phyloP scores from a whole-genome alignment of 163 green algal species.

The Scenedesmus sp. region DNA sequence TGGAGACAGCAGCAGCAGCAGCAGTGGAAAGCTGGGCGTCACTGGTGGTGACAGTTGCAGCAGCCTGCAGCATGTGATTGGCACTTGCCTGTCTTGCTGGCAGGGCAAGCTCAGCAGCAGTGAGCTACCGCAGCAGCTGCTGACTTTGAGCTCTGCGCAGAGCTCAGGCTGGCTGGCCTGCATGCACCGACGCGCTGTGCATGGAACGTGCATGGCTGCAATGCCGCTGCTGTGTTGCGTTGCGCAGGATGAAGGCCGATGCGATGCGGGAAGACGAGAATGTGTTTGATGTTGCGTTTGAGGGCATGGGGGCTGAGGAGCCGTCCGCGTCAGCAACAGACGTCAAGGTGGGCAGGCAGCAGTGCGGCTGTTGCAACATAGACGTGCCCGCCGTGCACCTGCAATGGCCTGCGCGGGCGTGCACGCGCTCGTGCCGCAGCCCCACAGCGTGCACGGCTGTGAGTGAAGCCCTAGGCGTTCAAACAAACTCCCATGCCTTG shows the following conservation, averaged over 20 bases:
- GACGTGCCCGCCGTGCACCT: background rate
- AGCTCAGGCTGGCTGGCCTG: background rate
- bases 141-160: background rate
- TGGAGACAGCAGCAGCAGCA: background rate
- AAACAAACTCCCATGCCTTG: too few species aligned
- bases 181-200: background rate
- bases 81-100: background rate
- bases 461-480: background rate
- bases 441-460: background rate
- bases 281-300: constrained; percentile 97
- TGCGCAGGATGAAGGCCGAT: constrained; percentile 80
- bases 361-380: background rate
- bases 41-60: background rate
- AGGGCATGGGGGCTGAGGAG: constrained; percentile 78
- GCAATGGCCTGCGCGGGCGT: background rate
- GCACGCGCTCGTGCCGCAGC: background rate
- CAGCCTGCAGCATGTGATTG: background rate
- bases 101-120: background rate
- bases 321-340: constrained; percentile 87
- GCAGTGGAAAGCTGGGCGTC: background rate
- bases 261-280: constrained; percentile 96
- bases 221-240: background rate
- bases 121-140: background rate
- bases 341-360: constrained; percentile 90
- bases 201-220: background rate